Base-by-base conservation (phyloP, 305 asterid genomes). In the Ajuga reptans region DNA sequence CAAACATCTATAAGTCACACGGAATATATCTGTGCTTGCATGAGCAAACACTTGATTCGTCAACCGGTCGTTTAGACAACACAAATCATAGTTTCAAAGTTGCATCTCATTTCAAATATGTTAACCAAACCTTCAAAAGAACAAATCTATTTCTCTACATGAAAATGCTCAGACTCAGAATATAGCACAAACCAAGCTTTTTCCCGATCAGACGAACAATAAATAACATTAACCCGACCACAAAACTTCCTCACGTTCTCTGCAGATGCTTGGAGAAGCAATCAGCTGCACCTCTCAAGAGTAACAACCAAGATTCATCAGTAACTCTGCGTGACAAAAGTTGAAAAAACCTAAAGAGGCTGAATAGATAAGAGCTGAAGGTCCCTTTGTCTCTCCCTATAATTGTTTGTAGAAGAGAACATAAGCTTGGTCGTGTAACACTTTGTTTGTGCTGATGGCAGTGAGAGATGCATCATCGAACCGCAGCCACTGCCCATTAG, bases 381-480 rank as follows among this genome's bases (percentile, higher is more conserved):
- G 2, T 21, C 27, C 27, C 27, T 21, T 21, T 21, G 27, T 11
- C 42, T 77, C 37, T 57, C n/a, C n/a, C 84, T 86, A 87, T 54
- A 84, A 5, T 77, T 89, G 96, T 77, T 77, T 77, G 81, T 89
- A 92, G 77, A 92, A 89, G 77, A 92, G 95, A 49, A 92, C 77
- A 65, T 92, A 92, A 47, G 98, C 98, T 68, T 81, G 91, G 57
- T 89, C 92, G 18, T 89, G 96, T 58, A 89, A 73, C 64, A 92
- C 98, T 74, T 72, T 83, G 81, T 41, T 79, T 2, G 83, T 76
- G 74, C 69, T 54, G 49, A 92, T 79, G 55, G 87, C 80, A 56
- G 80, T 65, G 63, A 88, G 86, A 59, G 89, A 78, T 47, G 91
- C 86, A 43, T 92, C 98, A 51, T 92, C 98, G 54, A 84, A 92